A percentile compares a stretch with the other conserved stretches of the same genome.
phyloP scores from a whole-genome alignment of 1,284 basidiomycete species.

The Leccinum fuscescens region DNA sequence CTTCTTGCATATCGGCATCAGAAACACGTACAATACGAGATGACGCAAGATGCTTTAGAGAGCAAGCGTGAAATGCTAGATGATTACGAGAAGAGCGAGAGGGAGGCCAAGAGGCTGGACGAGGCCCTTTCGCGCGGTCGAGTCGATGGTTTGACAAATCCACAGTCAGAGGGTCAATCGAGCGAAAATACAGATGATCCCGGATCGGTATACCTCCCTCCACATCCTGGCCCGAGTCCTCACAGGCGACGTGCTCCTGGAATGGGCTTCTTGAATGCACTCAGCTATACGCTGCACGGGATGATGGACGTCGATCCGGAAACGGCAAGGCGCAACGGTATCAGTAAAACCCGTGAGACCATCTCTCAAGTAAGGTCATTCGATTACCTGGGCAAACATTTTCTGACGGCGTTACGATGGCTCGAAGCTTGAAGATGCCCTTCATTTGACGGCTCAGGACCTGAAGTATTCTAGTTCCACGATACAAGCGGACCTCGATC shows the following conservation, averaged over 20 bases:
- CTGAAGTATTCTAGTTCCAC: constrained; percentile 94
- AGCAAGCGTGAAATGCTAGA: constrained; percentile 85
- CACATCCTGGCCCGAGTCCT: constrained; percentile 73
- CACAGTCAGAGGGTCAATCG: constrained; percentile 34
- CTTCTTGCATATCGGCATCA: constrained; percentile 93
- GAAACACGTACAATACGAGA: constrained; percentile 97
- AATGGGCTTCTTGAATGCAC: constrained; percentile 86
- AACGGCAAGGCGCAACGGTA: constrained; percentile 87
- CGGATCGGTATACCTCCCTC: constrained; percentile 55
- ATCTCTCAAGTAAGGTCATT: constrained; percentile 77
- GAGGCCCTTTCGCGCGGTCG: constrained; percentile 75
- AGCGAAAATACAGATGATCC: constrained; percentile 36
- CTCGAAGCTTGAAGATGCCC: constrained; percentile 83
- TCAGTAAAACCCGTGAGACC: constrained; percentile 90
- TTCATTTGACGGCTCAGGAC: constrained; percentile 88
- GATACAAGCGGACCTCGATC: constrained; percentile 95
- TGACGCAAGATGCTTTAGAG: constrained; percentile 91
- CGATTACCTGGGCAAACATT: constrained; percentile 9
- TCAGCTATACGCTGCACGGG: constrained; percentile 92
- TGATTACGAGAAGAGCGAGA: constrained; percentile 90
- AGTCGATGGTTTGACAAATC: constrained; percentile 26
- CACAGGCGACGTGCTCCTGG: constrained; percentile 63
- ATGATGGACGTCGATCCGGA: constrained; percentile 99
- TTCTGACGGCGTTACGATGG: constrained; percentile 21
- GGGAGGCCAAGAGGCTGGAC: constrained; percentile 86